Evolutionary conservation across 768 basidiomycete genomes (phyloP), one percentile per base, ranked within the genome.

Genomic region (Trametes elegans): DNA sequence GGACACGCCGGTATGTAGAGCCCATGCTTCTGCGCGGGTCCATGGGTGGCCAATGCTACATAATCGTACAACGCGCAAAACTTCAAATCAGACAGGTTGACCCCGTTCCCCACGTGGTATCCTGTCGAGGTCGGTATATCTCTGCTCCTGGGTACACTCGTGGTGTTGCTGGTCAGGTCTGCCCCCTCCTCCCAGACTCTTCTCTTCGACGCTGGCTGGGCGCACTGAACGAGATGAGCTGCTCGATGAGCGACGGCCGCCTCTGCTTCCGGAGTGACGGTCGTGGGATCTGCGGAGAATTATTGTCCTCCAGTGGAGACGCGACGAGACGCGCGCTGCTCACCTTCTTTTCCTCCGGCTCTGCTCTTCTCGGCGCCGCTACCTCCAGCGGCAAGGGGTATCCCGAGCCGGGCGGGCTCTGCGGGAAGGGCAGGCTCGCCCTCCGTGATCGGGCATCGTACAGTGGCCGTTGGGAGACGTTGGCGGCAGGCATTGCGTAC

Each of bases 331-430:
- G 29, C 23, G 28, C 23, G 8, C 26, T 36, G 60, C 59, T 49
- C 50, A 58, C 57, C 55, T 58, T 53, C 26, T 36, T 48, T 8
- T 35, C 46, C 11, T 46, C 53, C 1, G 43, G 23, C 31, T 49
- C 58, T 18, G 54, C 29, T 11, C 50, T 21, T 9, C 60, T 41
- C 8, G 65, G 65, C 3, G 58, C n/a, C 1, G 32, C 62, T 5
- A 66, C 60, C 31, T 66, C 55, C 34, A 66, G 41, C 39, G 50
- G 53, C 26, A 63, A 31, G 14, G 65, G 65, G 39, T 60, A 66
- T 28, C 65, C 65, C 2, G 63, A 63, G 11, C 65, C 65, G 2
- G 63, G 65, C 14, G 65, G 65, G 42, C 65, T 63, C 43, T 64
- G 65, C 28, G 65, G 65, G 53, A 66, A 66, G 5, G 65, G 61